Base-by-base conservation (phyloP, 768 basidiomycete species). In the Roridomyces roridus region DNA sequence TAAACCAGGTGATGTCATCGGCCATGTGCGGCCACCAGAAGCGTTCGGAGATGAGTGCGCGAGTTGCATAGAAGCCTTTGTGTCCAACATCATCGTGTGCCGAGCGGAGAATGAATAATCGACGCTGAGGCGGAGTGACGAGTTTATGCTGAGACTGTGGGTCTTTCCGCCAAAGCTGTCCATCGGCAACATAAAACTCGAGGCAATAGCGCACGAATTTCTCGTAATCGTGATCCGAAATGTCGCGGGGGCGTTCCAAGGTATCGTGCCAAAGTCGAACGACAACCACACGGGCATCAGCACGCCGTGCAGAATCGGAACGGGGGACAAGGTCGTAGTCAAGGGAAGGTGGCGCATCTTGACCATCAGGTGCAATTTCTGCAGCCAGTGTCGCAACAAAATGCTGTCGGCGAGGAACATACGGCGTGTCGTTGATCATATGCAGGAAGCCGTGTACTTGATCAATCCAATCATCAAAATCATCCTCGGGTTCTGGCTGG, bases 41-140 rank as follows among this genome's bases (percentile, higher is more conserved):
- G n/a, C n/a, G n/a, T n/a, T n/a, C 49, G 14, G 15, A n/a, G 21
- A 53, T 17, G 57, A 65, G 17, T 55, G 60, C 8, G 63, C 23
- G 39, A 66, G 64, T 14, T 49, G 36, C 15, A 18, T 20, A 39
- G 46, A 65, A 6, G 60, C 72, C 68, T 21, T 66, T 60, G 57
- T 70, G 70, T 4, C 71, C 66, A 3, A 67, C 62, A 2, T 68
- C 57, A 17, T 35, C 34, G 17, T 35, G 34, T 35, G 28, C 71
- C 66, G 26, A 71, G 64, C 17, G 64, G 24, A 73, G 26, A 12
- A 74, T 51, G 6, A 53, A 39, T 21, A 70, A 44, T 0, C 62
- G 58, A 11, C 61, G 42, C 0, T 17, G 37, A 1, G 45, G 50
- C 0, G 57, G 34, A 2, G 74, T 37, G 0, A 71, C 54, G 0